Evolutionary conservation across 345 rosid genomes (phyloP).

Genomic region (Boechera divaricarpa): DNA sequence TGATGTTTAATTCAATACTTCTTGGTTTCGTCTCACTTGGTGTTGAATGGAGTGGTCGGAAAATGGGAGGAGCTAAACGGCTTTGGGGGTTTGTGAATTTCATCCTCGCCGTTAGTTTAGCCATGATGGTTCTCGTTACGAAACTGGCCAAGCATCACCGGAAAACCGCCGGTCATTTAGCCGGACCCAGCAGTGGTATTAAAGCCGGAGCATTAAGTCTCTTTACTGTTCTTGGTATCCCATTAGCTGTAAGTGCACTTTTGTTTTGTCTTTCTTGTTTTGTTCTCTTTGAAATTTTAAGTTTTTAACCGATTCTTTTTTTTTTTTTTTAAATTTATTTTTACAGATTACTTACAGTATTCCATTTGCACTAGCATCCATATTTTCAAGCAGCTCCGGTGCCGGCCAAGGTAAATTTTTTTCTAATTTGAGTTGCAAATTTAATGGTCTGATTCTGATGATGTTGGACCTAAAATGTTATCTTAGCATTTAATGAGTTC

Average conservation of each 20-base stretch:
- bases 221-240: constrained; percentile 75
- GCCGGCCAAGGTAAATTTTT: constrained; percentile 76
- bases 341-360: constrained; percentile 71
- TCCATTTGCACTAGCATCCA: constrained; percentile 90
- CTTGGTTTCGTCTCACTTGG: constrained; percentile 62
- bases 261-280: background rate
- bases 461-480: background rate
- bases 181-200: constrained; percentile 49
- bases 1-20: constrained; percentile 73
- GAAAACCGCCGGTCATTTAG: constrained; percentile 9
- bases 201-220: constrained; percentile 56
- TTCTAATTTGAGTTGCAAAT: background rate
- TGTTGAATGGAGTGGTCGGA: constrained; percentile 51
- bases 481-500: constrained; percentile 15
- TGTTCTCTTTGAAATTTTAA: background rate
- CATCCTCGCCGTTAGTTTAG: constrained; percentile 57
- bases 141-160: constrained; percentile 60
- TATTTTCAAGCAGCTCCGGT: constrained; percentile 56
- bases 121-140: constrained; percentile 53
- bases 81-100: constrained; percentile 75
- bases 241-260: constrained; percentile 62
- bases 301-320: background rate
- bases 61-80: constrained; percentile 57
- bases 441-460: background rate
- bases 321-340: background rate